Base-by-base conservation (phyloP, 352 stramenopile genomes). In the Phytophthora vignae region DNA sequence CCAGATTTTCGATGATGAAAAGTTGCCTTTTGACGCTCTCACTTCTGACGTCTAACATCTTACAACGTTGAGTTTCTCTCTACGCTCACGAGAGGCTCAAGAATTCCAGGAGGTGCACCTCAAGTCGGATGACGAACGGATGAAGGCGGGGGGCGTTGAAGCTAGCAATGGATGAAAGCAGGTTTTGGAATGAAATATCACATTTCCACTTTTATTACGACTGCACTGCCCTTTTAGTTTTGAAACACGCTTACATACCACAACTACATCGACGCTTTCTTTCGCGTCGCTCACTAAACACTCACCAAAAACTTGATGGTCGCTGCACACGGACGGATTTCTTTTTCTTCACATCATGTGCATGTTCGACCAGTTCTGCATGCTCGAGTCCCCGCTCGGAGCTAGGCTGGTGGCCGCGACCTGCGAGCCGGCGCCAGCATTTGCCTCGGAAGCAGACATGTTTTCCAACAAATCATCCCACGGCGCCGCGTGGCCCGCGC, bases 391-490 rank as follows among this genome's bases (percentile, higher is more conserved):
- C 38, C 87, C 73, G 40, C 76, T 69, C 46, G 85, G 78, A 21
- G 72, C n/a, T 68, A 76, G 60, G 48, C 53, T 81, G 17, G 53
- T 65, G 27, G 56, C 17, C 3, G 52, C 57, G n/a, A 54, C 48
- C 48, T 54, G 48, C 48, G 48, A 27, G 57, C 40, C 19, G 27
- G 48, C 31, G 21, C 70, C 50, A 54, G 60, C 31, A 56, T 76
- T 77, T 14, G 64, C 44, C 29, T 65, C 67, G 21, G 79, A 78
- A 55, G 85, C 76, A 4, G 85, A 82, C 69, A 95, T 91, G 52
- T 89, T 89, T 31, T 94, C 88, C 7, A 95, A 68, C 38, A 95
- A 78, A 55, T 90, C 86, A 33, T 94, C 88, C 88, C 88, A 95
- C 21, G 86, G 78, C 44, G 67, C 71, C 2, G 67, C 55, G 29